Evolutionary conservation across 2,329 filamentous ascomycete genomes (phyloP).

Genomic region (Nemania serpens): DNA sequence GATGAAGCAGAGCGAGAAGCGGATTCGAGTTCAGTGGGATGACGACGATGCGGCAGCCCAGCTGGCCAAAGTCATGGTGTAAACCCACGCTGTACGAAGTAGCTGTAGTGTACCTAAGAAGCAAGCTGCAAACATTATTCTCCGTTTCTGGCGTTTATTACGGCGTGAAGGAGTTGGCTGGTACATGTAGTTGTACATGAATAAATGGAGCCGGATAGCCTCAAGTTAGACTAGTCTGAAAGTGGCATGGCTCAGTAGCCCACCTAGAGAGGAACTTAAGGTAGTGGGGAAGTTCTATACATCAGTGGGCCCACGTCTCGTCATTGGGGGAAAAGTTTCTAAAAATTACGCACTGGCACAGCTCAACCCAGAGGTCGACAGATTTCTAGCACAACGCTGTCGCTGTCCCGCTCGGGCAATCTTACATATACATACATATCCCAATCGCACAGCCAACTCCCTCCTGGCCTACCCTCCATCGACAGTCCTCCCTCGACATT

Average conservation of each 20-base stretch:
- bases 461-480: neutral
- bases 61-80: conserved; percentile 9
- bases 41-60: conserved; percentile 11
- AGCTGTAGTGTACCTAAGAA: no score
- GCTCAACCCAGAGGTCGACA: neutral
- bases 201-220: no score
- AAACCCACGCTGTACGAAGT: neutral
- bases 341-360: neutral
- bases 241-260: no score
- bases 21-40: conserved; percentile 5
- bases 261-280: no score
- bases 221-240: no score
- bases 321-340: conserved; percentile 20
- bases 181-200: no score
- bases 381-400: conserved; percentile 9
- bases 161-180: no score
- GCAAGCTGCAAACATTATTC: no score
- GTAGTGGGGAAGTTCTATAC: no score
- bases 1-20: conserved; percentile 3
- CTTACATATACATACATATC: no score
- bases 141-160: no score
- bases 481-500: neutral
- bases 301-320: neutral
- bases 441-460: neutral
- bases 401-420: neutral